Conservation (phyloP, 495 filamentous ascomycete species). For the Hypoxylon trugodes region DNA sequence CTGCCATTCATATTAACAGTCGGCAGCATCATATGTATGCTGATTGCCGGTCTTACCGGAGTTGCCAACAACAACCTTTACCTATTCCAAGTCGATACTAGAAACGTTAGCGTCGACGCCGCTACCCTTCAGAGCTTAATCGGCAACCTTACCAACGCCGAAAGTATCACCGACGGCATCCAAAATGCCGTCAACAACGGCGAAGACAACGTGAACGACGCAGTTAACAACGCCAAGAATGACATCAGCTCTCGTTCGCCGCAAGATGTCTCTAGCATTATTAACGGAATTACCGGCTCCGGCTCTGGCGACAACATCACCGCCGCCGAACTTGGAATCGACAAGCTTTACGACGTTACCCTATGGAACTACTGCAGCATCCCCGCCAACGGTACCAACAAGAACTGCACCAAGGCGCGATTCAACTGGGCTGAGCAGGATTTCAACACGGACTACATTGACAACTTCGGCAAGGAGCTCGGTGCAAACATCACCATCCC, state of each 20-base stretch:
- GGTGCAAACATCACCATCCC: slow-evolving; percentile 64
- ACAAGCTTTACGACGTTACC: slow-evolving; percentile 80
- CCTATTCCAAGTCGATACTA: slow-evolving; percentile 74
- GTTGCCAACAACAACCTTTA: slow-evolving; percentile 73
- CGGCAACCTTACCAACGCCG: slow-evolving; percentile 30
- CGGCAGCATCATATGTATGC: slow-evolving; percentile 73
- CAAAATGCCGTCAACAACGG: slow-evolving; percentile 29
- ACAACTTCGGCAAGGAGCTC: slow-evolving; percentile 50
- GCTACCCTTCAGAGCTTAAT: slow-evolving; percentile 24
- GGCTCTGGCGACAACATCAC: slow-evolving; percentile 51
- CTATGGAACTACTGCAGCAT: slow-evolving; percentile 88
- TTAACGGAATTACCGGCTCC: slow-evolving; percentile 19
- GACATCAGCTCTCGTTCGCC: slow-evolving; percentile 25
- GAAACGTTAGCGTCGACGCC: slow-evolving; percentile 54
- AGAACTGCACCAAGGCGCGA: slow-evolving; percentile 65
- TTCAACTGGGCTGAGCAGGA: slow-evolving; percentile 80
- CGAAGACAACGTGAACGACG: slow-evolving; percentile 18
- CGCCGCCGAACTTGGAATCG: slow-evolving; percentile 65
- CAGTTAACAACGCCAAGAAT: slow-evolving; percentile 17
- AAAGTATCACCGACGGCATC: slow-evolving; percentile 31
- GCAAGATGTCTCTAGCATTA: slow-evolving; percentile 24
- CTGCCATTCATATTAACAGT: slow-evolving; percentile 79
- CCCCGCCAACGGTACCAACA: slow-evolving; percentile 54
- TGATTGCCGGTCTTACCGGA: slow-evolving; percentile 77
- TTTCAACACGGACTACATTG: slow-evolving; percentile 62